Evolutionary conservation across 768 basidiomycete genomes (phyloP).

Genomic region (Hericium erinaceus): DNA sequence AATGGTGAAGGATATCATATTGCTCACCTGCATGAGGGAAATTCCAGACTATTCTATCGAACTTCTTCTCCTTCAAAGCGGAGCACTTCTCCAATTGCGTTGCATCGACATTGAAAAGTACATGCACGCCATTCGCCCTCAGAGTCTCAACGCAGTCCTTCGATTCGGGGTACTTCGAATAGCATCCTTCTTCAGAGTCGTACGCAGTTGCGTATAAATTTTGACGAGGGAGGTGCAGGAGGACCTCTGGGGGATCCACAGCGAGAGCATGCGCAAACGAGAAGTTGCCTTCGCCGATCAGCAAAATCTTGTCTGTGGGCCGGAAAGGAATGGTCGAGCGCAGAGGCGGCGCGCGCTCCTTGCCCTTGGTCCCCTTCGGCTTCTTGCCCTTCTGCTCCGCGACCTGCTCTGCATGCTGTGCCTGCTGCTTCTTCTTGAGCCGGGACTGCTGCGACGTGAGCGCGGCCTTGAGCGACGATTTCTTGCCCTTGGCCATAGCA

Average conservation of each 20-base stretch:
- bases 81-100: constrained; percentile 55
- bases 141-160: constrained; percentile 46
- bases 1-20: background rate
- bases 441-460: constrained; percentile 64
- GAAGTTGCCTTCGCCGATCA: constrained; percentile 94
- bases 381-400: constrained; percentile 34
- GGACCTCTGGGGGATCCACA: constrained; percentile 30
- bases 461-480: constrained; percentile 48
- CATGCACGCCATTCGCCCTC: constrained; percentile 48
- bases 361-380: constrained; percentile 28
- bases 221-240: constrained; percentile 46
- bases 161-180: constrained; percentile 75
- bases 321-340: constrained; percentile 56
- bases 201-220: constrained; percentile 82
- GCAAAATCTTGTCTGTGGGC: constrained; percentile 55
- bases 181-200: constrained; percentile 70
- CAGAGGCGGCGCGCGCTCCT: constrained; percentile 25
- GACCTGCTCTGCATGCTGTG: constrained; percentile 38
- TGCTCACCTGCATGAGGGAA: constrained; percentile 88
- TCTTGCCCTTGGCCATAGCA: constrained; percentile 24
- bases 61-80: constrained; percentile 48
- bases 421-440: constrained; percentile 51
- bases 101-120: constrained; percentile 83
- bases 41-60: constrained; percentile 87
- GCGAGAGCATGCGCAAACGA: constrained; percentile 79